Evolutionary conservation across 192 early-diverging fungal species (phyloP), one percentile per base, ranked within the genome.

Genomic region (Lobosporangium transversale): DNA sequence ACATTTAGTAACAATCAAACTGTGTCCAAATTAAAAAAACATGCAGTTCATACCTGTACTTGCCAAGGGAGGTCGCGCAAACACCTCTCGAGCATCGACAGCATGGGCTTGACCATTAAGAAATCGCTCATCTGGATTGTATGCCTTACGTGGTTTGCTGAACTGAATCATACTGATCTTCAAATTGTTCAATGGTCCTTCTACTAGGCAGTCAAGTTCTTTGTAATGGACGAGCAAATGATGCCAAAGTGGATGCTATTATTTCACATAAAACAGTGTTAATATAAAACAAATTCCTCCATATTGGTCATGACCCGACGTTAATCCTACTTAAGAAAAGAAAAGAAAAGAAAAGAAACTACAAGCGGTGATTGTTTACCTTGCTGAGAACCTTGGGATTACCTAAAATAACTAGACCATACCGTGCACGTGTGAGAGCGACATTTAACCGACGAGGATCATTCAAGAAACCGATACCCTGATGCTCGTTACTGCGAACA

Each of bases 401-500:
- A 50, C 97, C 97, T 10, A 98, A 85, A 31, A 98, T 88, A 37
- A 95, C 89, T n/a, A 97, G 64, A 45, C 97, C 97, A 73, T 95
- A 98, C 58, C 94, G 94, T 21, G 96, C 95, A 56, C 95, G 86
- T 1, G 95, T 96, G 48, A 95, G 80, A 7, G 94, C 94, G 4
- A 96, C 95, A 58, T 96, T 96, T 33, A 96, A 81, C 45, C 95
- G 90, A n/a, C 95, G 85, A 21, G 94, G 95, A 48, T 96, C 94
- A 62, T 88, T 94, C 69, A 96, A 82, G 79, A 96, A 96, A 31
- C 94, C 94, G 64, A 98, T 98, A 12, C 97, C 97, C 65, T 95
- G 96, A 67, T 96, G 94, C 55, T 98, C 97, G 80, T 99, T 99
- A 62, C 94, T 95, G 40, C 97, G 90, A 35, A 99, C 97, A 73